phyloP scores from a whole-genome alignment of 306 rosid species.

The Trichosanthes cucumerina region DNA sequence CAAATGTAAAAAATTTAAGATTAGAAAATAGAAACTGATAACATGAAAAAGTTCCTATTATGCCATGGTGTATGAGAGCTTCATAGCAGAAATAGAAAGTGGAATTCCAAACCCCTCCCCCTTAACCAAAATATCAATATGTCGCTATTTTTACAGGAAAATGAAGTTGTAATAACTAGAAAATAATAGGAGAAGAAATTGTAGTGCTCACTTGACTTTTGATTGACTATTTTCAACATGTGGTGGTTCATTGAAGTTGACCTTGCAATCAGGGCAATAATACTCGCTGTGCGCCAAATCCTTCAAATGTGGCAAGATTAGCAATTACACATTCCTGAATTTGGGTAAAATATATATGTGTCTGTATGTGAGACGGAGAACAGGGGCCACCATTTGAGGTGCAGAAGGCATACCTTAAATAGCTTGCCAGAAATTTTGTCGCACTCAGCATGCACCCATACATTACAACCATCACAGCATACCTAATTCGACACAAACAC shows the following conservation, averaged over 20 bases:
- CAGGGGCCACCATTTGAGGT: background rate
- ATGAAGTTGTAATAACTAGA: background rate
- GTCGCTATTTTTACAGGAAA: background rate
- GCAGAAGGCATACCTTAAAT: slow-evolving; percentile 45
- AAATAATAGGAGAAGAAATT: background rate
- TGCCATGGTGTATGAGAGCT: background rate
- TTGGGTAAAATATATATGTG: slow-evolving; percentile 1
- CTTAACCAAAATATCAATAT: background rate
- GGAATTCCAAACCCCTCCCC: background rate
- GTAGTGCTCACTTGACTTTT: slow-evolving; percentile 38
- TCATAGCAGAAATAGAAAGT: background rate
- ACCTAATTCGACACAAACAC: slow-evolving; percentile 37
- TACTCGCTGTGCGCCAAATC: slow-evolving; percentile 63
- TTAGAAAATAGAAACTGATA: background rate
- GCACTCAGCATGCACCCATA: slow-evolving; percentile 98
- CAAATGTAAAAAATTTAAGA: background rate
- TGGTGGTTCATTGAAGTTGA: slow-evolving; percentile 30
- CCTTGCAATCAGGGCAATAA: slow-evolving; percentile 89
- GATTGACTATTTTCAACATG: slow-evolving; percentile 28
- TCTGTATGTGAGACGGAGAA: background rate
- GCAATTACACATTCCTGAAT: slow-evolving; percentile 6
- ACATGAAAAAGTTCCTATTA: background rate
- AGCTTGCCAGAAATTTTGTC: slow-evolving; percentile 48
- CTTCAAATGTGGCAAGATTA: slow-evolving; percentile 33
- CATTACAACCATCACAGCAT: slow-evolving; percentile 93